Base-by-base conservation (phyloP, 1,284 basidiomycete genomes). In the Schizopora paradoxa region DNA sequence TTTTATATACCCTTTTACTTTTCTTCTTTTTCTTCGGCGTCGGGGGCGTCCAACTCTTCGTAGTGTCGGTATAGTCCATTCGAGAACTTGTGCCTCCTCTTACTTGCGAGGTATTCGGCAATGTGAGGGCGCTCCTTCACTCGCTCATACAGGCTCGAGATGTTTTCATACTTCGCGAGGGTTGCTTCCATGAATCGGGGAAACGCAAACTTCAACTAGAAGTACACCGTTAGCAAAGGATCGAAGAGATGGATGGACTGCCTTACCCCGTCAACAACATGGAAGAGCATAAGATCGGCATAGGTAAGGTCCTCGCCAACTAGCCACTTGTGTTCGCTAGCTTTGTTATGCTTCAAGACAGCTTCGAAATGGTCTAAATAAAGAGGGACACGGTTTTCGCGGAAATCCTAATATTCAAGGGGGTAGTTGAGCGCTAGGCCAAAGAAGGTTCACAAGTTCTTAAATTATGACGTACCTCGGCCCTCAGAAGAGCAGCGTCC, bases 241-340 rank as follows among this genome's bases (percentile, higher is more conserved):
- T 16, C n/a, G 4, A 18, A 39, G 18, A 25, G 32, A 19, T 7
- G 38, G 41, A 43, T 5, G 16, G 34, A 31, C 52, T 25, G 8
- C 64, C 66, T n/a, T 27, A 49, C 48, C 16, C 48, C 48, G 22
- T 62, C 61, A 23, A 60, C 51, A 16, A 66, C 53, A 35, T 73
- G 72, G 59, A 72, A 77, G 18, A 76, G 57, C 16, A 62, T 63
- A 13, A 76, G 58, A 55, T 77, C 75, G 18, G 74, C 75, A 11
- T 67, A 67, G 6, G 68, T 71, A 23, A 69, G 64, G 36, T 56
- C 61, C 16, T 52, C 56, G 2, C 68, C 67, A 38, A 69, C 56
- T 36, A 74, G 58, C 57, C 66, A 68, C 2, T 55, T 58, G 2
- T 37, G 43, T n/a, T 56, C 54, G n/a, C 56, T 56, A 10, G 54